Evolutionary conservation across 106 monocot genomes (phyloP).

Genomic region (Narthecium ossifragum): DNA sequence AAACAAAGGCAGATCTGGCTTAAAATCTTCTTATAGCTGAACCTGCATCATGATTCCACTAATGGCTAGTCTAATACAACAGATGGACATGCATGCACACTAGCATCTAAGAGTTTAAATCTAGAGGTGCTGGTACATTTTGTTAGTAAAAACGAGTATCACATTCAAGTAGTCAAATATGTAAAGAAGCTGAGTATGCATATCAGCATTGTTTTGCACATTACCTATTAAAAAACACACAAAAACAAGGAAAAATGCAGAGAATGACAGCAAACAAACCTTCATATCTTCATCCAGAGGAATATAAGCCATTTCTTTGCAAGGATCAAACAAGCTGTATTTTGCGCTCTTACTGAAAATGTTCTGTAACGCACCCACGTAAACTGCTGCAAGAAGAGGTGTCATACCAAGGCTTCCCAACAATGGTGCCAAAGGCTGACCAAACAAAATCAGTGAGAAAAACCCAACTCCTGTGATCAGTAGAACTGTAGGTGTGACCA

Average conservation of each 20-base stretch:
- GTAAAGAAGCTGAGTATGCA: no score
- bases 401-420: constrained; percentile 61
- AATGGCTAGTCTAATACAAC: no score
- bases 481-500: constrained; percentile 90
- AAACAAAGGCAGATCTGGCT: no score
- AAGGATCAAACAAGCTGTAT: constrained; percentile 92
- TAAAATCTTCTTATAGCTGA: no score
- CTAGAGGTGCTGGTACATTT: no score
- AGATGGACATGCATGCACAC: no score
- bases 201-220: no score
- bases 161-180: no score
- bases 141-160: no score
- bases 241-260: not conserved
- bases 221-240: not conserved
- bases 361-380: constrained; percentile 88
- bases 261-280: constrained; percentile 20
- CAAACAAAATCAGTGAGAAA: constrained; percentile 89
- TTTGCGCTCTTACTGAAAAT: constrained; percentile 96
- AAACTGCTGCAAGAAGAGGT: constrained; percentile 88
- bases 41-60: no score
- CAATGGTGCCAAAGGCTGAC: constrained; percentile 57
- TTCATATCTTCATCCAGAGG: constrained; percentile 86
- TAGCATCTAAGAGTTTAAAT: no score
- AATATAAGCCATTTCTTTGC: constrained; percentile 97
- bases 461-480: constrained; percentile 94